phyloP scores from a whole-genome alignment of 495 filamentous ascomycete species.

The Acidomyces sp. region DNA sequence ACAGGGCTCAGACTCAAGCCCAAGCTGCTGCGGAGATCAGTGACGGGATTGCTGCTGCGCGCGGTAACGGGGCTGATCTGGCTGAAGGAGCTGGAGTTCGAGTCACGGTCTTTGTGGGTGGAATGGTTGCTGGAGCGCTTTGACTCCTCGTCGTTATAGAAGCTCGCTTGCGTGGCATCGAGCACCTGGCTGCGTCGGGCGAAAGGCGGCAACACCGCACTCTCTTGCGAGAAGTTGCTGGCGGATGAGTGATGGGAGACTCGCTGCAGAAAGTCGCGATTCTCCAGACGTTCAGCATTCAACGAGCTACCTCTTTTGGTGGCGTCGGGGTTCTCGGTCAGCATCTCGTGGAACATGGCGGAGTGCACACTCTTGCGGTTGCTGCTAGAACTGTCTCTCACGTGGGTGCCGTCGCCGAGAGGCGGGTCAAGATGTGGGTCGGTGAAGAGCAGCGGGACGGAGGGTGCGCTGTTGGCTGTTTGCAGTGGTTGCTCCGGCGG shows the following conservation, averaged over 20 bases:
- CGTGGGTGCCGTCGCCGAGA: not conserved
- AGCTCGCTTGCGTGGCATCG: conserved; percentile 3
- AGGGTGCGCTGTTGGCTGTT: not conserved
- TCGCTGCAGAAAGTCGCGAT: conserved; percentile 17
- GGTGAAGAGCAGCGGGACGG: not conserved
- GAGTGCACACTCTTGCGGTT: conserved; percentile 4
- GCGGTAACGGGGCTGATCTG: conserved; percentile 4
- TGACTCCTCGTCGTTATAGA: not conserved
- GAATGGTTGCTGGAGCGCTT: conserved; percentile 9
- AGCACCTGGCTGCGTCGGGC: conserved; percentile 10
- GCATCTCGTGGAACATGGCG: conserved; percentile 7
- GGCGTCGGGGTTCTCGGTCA: conserved; percentile 4
- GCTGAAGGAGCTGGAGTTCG: conserved; percentile 1
- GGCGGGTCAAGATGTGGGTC: not conserved
- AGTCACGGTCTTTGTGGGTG: conserved; percentile 1
- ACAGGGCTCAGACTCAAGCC: conserved; percentile 5
- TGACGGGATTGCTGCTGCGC: conserved; percentile 5
- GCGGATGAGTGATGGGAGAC: conserved; percentile 8
- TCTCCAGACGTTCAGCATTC: conserved; percentile 19
- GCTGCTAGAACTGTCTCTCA: not conserved
- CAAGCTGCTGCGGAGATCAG: not conserved
- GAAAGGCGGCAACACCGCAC: conserved; percentile 12
- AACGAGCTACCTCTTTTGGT: not conserved
- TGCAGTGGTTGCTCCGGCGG: not conserved
- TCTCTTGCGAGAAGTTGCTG: conserved; percentile 9